These are phyloP conservation scores for Trifolium dubium DNA, from an alignment of 306 rosid genomes.

Conservation along the genomic window DNA sequence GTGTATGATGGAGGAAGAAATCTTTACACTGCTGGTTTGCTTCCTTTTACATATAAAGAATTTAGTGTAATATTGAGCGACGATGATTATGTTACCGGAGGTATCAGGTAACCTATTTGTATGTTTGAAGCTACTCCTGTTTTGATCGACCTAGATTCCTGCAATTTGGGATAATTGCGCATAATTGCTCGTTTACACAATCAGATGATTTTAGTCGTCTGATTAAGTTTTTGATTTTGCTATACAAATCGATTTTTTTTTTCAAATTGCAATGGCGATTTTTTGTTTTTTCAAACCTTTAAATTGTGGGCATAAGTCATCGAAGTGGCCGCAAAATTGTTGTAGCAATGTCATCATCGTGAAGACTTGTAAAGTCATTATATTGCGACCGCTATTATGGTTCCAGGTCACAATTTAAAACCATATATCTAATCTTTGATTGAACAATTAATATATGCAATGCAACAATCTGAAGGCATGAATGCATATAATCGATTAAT, in stretches of 20 bases:
- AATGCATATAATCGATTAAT: background rate
- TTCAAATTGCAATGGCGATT: background rate
- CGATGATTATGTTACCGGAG: constrained; percentile 38
- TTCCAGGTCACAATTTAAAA: background rate
- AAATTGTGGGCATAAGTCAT: background rate
- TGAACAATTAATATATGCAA: background rate
- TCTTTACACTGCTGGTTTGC: constrained; percentile 58
- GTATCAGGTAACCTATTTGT: constrained; percentile 36
- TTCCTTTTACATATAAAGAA: constrained; percentile 54
- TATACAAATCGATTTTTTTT: too few species aligned
- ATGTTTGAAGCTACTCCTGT: background rate
- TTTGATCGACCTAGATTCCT: background rate
- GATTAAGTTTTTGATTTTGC: background rate
- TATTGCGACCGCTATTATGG: background rate
- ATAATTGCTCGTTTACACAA: background rate
- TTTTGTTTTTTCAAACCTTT: too few species aligned
- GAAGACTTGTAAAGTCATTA: background rate
- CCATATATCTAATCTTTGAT: background rate
- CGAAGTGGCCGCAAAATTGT: background rate
- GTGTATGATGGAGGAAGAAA: constrained; percentile 58
- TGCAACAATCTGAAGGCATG: background rate
- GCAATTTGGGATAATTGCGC: background rate
- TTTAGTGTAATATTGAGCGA: constrained; percentile 38
- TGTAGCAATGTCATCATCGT: background rate
- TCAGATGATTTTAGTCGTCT: background rate